A percentile compares a stretch with the other conserved stretches of the same genome.
Evolutionary conservation across 495 filamentous ascomycete species (phyloP).

Genomic region (Podospora comata): DNA sequence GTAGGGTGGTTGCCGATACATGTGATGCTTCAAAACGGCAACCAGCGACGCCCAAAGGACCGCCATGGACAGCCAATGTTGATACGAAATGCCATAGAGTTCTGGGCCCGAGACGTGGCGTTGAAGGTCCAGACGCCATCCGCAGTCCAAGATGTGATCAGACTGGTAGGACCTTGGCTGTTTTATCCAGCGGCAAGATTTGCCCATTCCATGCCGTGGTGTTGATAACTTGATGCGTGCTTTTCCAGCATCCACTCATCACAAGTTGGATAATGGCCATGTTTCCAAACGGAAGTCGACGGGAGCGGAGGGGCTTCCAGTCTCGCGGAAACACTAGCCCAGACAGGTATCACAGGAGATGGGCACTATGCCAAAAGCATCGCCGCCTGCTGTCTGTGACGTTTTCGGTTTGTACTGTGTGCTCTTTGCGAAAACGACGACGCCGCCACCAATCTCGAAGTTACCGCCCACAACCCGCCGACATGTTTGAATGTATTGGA

Average conservation of each 20-base stretch:
- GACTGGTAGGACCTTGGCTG: neutral
- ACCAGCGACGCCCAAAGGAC: neutral
- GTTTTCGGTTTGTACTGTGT: constrained; percentile 1
- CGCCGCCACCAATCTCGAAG: constrained; percentile 1
- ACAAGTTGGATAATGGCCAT: neutral
- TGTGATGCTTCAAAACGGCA: constrained; percentile 4
- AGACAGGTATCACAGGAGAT: neutral
- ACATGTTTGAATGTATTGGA: neutral
- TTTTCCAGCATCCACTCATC: neutral
- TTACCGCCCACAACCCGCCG: neutral
- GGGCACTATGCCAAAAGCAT: neutral
- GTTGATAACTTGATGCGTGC: neutral
- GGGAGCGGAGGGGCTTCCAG: neutral
- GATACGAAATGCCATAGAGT: neutral
- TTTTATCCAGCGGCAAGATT: neutral
- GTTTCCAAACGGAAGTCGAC: neutral
- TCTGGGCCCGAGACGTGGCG: neutral
- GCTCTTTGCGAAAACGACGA: neutral
- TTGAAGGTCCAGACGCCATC: neutral
- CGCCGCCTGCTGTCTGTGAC: neutral
- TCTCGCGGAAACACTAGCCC: constrained; percentile 5
- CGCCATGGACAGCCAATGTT: neutral
- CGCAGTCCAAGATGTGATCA: neutral
- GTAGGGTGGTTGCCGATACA: constrained; percentile 9
- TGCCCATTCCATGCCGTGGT: neutral